Evolutionary conservation across 2,329 filamentous ascomycete species (phyloP), one percentile per base, ranked within the genome.

Genomic region (Talaromyces sp.): DNA sequence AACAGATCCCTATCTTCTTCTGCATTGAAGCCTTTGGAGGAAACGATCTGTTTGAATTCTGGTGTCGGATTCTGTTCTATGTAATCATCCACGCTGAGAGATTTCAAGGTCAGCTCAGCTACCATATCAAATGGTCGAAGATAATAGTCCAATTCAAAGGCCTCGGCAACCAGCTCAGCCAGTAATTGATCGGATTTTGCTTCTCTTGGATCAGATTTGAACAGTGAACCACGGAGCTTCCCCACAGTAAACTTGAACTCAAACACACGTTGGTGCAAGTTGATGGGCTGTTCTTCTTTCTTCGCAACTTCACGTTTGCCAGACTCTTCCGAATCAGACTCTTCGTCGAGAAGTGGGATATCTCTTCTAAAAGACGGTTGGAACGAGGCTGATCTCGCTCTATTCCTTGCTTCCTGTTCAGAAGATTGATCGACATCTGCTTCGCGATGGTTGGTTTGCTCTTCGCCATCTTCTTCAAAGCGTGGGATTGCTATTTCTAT

Each of bases 21-120:
- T 54, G 89, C 79, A 64, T 84, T 81, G 47, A 84, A 85, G 29
- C 90, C 88, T 73, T 96, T 94, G 0, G 95, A 97, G 0, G 93
- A 96, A n/a, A 99, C 88, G 60, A 99, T 96, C 29, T 94, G 94
- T 78, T 95, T 97, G 83, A 99, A 99, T 73, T 98, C 94, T 7
- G 90, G 89, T 25, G 91, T 82, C 0, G 93, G 89, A 63, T 94
- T 90, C 69, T 95, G 84, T 70, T 91, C 94, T 8, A 99, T 94
- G 74, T 98, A 93, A 74, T 99, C 95, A 72, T 98, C 94, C 2
- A 99, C 88, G 0, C 90, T 92, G 19, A 99, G 83, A 1, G 92
- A 93, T 15, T 91, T 91, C 10, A 99, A 84, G 0, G 92, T 89
- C 29, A 99, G 91, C 72, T 97, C 91, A 1, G 95, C 94, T 29